Conservation (phyloP, 75 land plant genomes). For the Pinus taeda region DNA sequence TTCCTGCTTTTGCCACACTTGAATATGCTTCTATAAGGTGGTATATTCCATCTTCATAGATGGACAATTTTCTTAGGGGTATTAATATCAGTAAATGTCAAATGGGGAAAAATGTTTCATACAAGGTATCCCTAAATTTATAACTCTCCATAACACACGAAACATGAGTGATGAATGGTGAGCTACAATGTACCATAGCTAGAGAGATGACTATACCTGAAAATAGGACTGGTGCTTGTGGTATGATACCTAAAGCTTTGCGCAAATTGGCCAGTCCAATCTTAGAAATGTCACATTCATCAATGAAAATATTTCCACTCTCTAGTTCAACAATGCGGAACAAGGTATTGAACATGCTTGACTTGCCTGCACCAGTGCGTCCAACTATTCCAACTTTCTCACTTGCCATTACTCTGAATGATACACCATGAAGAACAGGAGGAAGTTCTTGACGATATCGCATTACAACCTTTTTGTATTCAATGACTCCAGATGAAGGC, state of each 20-base stretch:
- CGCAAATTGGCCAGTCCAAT: slow-evolving; percentile 82
- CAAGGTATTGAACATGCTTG: slow-evolving; percentile 94
- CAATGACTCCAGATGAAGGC: slow-evolving; percentile 79
- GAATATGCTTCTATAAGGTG: neutral
- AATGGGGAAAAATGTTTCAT: no score
- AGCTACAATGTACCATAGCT: slow-evolving; percentile 6
- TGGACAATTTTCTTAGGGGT: no score
- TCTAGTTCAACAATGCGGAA: slow-evolving; percentile 93
- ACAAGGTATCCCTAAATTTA: no score
- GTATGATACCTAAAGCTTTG: slow-evolving; percentile 84
- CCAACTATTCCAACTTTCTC: slow-evolving; percentile 97
- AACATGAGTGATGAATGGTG: neutral
- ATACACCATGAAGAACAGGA: slow-evolving; percentile 77
- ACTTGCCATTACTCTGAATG: slow-evolving; percentile 63
- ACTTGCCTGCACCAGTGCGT: slow-evolving; percentile 96
- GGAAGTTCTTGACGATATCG: slow-evolving; percentile 92
- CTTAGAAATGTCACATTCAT: slow-evolving; percentile 68
- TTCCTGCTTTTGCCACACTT: neutral
- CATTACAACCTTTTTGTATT: slow-evolving; percentile 83
- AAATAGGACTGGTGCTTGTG: slow-evolving; percentile 94
- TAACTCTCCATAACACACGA: neutral
- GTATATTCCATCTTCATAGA: no score
- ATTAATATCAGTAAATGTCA: no score
- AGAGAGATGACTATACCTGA: slow-evolving; percentile 57
- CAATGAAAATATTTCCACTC: slow-evolving; percentile 79